Base-by-base conservation (phyloP, 2,329 filamentous ascomycete genomes). In the Emergomyces africanus region DNA sequence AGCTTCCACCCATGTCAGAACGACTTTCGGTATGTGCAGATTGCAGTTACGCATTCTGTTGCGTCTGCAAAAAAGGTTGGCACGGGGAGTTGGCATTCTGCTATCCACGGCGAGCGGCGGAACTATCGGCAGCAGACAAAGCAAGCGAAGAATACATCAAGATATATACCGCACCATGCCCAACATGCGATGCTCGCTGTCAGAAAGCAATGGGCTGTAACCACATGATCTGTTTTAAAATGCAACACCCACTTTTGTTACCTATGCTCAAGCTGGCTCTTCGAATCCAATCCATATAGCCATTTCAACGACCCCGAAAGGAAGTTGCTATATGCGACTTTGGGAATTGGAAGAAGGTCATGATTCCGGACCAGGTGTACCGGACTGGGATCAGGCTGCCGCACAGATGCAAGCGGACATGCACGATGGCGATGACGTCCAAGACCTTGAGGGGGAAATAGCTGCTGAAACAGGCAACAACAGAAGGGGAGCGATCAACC, bases 221-320 rank as follows among this genome's bases (percentile, higher is more conserved):
- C 72, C 91, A 96, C 73, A 97, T 97, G 90, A 88, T 86, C 55
- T 96, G 92, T 74, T 89, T 87, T 71, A 85, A n/a, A 89, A 63
- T 99, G 94, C 77, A 80, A 86, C 57, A 88, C 89, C 1, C 92
- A 97, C 72, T 97, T 96, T 71, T 99, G 94, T 76, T 97, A 97
- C 66, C 81, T 97, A 1, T 97, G 94, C 69, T 87, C 87, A 0
- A 81, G 85, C n/a, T 97, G 89, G 88, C 79, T 99, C 48, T 81
- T 86, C 59, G 83, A 88, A 0, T 78, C 76, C 20, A 94, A 96
- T 65, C 91, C 91, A 0, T 97, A 97, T 69, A 76, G 80, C 58
- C 94, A 99, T 71, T 99, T 91, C 76, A 96, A 96, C 69, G 79
- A 83, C 33, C n/a, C 74, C 76, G 57, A 78, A 81, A 18, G 88